A percentile compares a stretch with the other conserved stretches of the same genome.
Evolutionary conservation across 2,329 filamentous ascomycete species (phyloP).

Genomic region (Botrytis porri): DNA sequence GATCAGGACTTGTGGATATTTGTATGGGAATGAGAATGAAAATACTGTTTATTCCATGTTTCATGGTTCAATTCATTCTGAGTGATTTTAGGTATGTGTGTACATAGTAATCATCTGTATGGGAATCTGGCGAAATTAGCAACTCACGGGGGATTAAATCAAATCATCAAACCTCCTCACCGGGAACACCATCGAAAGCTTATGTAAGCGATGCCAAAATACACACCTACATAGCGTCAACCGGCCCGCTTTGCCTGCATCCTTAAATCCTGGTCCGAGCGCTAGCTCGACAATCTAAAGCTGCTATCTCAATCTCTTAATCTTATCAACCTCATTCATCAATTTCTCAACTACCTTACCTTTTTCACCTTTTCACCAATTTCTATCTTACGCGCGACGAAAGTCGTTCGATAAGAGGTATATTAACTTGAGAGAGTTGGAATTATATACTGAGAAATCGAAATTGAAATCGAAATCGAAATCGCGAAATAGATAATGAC

Average conservation of each 20-base stretch:
- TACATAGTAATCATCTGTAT: not conserved
- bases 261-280: not conserved
- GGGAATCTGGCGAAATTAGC: not conserved
- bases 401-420: not conserved
- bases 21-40: not conserved
- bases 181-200: not conserved
- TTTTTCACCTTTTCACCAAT: not conserved
- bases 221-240: not conserved
- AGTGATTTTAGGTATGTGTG: not conserved
- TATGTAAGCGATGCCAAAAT: not conserved
- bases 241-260: not conserved
- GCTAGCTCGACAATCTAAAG: not conserved
- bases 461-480: not conserved
- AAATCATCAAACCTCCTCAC: not conserved
- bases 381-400: not conserved
- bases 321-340: not conserved
- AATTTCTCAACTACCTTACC: not conserved
- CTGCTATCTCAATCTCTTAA: not conserved
- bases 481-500: not conserved
- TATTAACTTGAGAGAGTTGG: not conserved
- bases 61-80: not conserved
- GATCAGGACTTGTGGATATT: not conserved
- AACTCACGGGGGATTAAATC: too few species aligned
- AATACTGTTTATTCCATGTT: not conserved
- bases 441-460: not conserved